A percentile compares a stretch with the other conserved stretches of the same genome.
phyloP scores from a whole-genome alignment of 306 rosid species.

The Datisca glomerata region DNA sequence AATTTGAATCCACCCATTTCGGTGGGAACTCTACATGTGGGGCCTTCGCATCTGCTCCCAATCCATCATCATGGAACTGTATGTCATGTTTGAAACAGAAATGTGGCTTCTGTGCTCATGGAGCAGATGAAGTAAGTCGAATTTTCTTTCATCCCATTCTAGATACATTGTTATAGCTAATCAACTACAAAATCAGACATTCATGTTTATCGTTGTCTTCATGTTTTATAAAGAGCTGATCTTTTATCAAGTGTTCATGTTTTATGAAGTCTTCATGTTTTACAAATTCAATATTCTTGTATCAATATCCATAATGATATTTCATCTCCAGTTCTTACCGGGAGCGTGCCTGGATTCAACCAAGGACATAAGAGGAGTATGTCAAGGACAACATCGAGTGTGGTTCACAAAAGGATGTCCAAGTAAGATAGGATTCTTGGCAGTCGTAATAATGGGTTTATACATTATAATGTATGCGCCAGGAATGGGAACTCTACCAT shows the following conservation, averaged over 20 bases:
- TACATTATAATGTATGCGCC: constrained; percentile 62
- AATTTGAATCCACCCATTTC: constrained; percentile 39
- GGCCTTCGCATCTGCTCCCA: constrained; percentile 26
- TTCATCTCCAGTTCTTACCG: constrained; percentile 32
- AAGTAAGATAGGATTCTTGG: constrained; percentile 50
- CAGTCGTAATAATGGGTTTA: constrained; percentile 47
- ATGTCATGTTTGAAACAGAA: constrained; percentile 50
- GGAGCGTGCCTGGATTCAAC: constrained; percentile 65
- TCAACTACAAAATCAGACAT: not conserved
- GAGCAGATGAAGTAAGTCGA: constrained; percentile 26
- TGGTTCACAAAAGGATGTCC: constrained; percentile 77
- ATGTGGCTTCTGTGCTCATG: constrained; percentile 53
- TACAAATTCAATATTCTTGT: too few relatives aligned
- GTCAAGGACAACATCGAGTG: constrained; percentile 27
- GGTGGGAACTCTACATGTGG: constrained; percentile 50
- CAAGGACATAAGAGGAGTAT: constrained; percentile 16
- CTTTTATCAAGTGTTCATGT: not conserved
- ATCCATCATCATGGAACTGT: constrained; percentile 57
- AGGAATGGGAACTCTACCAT: constrained; percentile 77
- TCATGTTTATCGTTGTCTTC: not conserved
- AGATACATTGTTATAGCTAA: not conserved
- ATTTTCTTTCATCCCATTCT: constrained; percentile 2
- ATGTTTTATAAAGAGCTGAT: not conserved
- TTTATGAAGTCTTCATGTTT: too few relatives aligned
- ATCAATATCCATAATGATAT: too few relatives aligned